Conservation (phyloP, 805 yeast species). For the Pachysolen tannophilus region DNA sequence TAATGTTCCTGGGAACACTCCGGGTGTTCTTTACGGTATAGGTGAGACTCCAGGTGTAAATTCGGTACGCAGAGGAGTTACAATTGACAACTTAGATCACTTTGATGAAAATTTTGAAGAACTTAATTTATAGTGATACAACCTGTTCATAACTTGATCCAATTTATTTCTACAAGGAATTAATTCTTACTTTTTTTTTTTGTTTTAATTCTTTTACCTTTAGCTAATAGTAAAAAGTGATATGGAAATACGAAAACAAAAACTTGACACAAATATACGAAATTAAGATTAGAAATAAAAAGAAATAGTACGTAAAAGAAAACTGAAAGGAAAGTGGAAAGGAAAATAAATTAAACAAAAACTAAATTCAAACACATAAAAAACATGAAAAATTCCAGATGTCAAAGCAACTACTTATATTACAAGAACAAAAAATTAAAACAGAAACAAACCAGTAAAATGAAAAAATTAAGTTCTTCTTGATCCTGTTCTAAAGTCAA, state of each 20-base stretch:
- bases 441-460: background rate
- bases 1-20: constrained; percentile 4
- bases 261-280: too few species aligned
- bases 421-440: background rate
- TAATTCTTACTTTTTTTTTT: too few species aligned
- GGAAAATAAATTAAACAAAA: background rate
- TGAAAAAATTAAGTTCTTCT: constrained; percentile 7
- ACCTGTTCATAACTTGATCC: too few species aligned
- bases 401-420: background rate
- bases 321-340: background rate
- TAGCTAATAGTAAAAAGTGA: too few species aligned
- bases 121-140: too few species aligned
- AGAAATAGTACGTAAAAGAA: background rate
- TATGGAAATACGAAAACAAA: too few species aligned
- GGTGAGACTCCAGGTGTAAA: constrained; percentile 11
- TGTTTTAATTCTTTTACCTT: too few species aligned
- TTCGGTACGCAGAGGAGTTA: background rate
- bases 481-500: constrained; percentile 6
- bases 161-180: too few species aligned
- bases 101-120: constrained; percentile 2
- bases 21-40: constrained; percentile 11
- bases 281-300: too few species aligned
- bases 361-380: too few species aligned
- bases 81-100: background rate
- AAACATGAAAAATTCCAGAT: background rate